Evolutionary conservation across 805 yeast genomes (phyloP), one percentile per base, ranked within the genome.

Genomic region (Starmerella khaoyaiensis): DNA sequence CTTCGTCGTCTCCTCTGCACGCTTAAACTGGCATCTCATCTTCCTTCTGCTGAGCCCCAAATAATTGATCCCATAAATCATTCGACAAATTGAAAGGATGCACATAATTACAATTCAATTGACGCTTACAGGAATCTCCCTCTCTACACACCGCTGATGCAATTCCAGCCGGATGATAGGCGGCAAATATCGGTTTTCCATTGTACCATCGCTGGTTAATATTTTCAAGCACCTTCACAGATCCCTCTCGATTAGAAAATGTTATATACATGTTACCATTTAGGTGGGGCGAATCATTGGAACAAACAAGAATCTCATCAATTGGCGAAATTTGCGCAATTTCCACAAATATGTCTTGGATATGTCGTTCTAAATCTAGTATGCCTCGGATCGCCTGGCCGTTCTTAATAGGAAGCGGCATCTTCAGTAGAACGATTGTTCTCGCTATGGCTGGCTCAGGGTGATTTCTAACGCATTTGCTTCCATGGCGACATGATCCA

Each of bases 401-500:
- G 50, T 73, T 19, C 14, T 11, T 15, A 11, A 18, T 8, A 23
- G 45, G 38, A 21, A 36, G n/a, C 7, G 28, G 47, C 33, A 42
- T 31, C 18, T 35, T 30, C 33, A 23, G 39, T 30, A 48, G 20
- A 3, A 46, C 18, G 8, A 46, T 33, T 3, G 37, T 44, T 18
- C 30, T 31, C 6, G 50, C 39, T 9, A 20, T 14, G 8, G n/a
- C 18, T 12, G 47, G 45, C 7, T 15, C 12, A 4, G 27, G 17
- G 24, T 46, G 66, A 39, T 67, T 68, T 50, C 87, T 64, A 7
- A 83, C 74, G 51, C 97, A 86, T 49, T 76, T 77, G 41, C 76
- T 84, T 0, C 95, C 95, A 56, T 86, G 95, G 42, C 95, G 67
- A 52, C 97, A 86, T 0, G 94, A 93, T 0, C 97, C 97, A 21